Percentiles rank a stretch among this genome's conserved stretches.
Conservation (phyloP, 2,329 filamentous ascomycete genomes). For the Dothistroma pini region DNA sequence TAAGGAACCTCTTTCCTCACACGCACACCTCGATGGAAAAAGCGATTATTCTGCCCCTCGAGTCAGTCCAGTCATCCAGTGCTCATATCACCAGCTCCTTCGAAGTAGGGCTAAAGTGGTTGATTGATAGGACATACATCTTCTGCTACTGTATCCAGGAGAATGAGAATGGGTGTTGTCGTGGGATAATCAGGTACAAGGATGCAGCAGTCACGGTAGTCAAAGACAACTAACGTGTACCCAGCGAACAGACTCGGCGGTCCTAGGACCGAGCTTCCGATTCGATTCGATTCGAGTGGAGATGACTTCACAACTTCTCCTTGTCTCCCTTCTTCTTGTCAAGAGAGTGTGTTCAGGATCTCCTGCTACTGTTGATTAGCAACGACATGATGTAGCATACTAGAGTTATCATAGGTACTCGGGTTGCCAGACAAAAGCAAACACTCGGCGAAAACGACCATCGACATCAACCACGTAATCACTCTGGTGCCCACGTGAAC, state of each 20-base stretch:
- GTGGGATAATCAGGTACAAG: neutral
- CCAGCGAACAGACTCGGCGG: neutral
- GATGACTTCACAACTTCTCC: neutral
- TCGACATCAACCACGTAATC: slow-evolving; percentile 1
- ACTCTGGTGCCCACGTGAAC: neutral
- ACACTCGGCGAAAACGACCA: neutral
- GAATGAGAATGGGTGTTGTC: neutral
- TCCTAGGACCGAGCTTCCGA: neutral
- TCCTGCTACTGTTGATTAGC: too few relatives aligned
- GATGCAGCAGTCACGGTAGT: neutral
- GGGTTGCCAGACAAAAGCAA: too few relatives aligned
- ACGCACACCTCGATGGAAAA: neutral
- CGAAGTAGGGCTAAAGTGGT: neutral
- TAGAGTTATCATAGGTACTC: too few relatives aligned
- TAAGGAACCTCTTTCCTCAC: neutral
- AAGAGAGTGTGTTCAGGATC: too few relatives aligned
- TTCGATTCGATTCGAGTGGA: neutral
- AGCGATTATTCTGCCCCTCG: slow-evolving; percentile 4
- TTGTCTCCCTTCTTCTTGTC: neutral
- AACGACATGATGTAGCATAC: too few relatives aligned
- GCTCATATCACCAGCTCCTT: neutral
- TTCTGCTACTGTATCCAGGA: neutral
- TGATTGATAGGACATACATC: neutral
- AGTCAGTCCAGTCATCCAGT: neutral
- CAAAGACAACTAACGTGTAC: neutral